These are phyloP conservation scores for Neopestalotiopsis sp. DNA, from an alignment of 2,329 filamentous ascomycete genomes.

Conservation along the genomic window DNA sequence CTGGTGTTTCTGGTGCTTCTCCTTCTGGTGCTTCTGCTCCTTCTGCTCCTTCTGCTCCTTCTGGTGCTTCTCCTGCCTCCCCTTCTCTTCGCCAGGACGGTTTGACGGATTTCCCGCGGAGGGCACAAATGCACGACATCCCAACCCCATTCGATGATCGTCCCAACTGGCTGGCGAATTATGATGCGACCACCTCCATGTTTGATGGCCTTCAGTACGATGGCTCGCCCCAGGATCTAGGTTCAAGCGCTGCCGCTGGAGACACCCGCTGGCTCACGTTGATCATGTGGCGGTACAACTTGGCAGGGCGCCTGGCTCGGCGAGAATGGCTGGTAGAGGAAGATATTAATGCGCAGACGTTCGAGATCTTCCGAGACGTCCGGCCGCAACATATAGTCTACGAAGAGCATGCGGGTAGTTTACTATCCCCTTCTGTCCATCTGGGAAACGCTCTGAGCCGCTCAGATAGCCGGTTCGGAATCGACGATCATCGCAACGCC, in stretches of 20 bases:
- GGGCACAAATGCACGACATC: no score
- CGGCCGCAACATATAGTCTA: not conserved
- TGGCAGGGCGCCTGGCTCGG: not conserved
- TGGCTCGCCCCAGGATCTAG: not conserved
- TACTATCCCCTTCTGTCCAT: not conserved
- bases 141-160: no score
- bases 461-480: no score
- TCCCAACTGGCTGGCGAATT: no score
- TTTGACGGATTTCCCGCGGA: no score
- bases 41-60: not conserved
- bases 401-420: not conserved
- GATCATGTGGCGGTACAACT: not conserved
- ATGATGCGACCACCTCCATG: not conserved
- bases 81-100: no score
- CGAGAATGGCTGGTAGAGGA: not conserved
- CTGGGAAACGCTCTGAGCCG: no score
- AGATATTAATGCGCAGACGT: not conserved
- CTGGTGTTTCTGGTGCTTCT: no score
- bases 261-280: not conserved
- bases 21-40: no score
- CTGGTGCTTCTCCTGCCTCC: no score
- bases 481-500: no score
- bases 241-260: no score
- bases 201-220: not conserved
- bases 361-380: not conserved